A percentile compares a stretch with the other conserved stretches of the same genome.
phyloP scores from a whole-genome alignment of 2,329 filamentous ascomycete genomes.

The Talaromyces sp. region DNA sequence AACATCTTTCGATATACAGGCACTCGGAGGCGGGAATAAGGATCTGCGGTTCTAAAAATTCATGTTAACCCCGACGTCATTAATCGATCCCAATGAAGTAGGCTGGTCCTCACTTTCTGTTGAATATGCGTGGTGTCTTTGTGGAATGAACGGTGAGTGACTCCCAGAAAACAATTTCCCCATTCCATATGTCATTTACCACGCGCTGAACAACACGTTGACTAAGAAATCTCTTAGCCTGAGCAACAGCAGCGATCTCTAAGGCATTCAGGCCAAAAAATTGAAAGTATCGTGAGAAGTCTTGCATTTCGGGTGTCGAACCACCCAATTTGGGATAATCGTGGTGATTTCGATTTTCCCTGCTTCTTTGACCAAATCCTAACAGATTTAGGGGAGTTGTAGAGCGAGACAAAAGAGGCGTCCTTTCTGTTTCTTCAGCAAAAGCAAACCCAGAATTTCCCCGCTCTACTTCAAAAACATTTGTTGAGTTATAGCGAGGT shows the following conservation, averaged over 20 bases:
- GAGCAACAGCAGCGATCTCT: slow-evolving; percentile 79
- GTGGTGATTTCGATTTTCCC: slow-evolving; percentile 44
- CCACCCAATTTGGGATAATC: slow-evolving; percentile 45
- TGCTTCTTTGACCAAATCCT: slow-evolving; percentile 39
- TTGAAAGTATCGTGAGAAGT: slow-evolving; percentile 65
- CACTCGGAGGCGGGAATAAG: slow-evolving; percentile 74
- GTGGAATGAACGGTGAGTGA: slow-evolving; percentile 70
- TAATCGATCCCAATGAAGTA: background rate
- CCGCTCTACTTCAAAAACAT: slow-evolving; percentile 24
- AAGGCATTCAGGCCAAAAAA: slow-evolving; percentile 83
- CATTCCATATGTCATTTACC: slow-evolving; percentile 81
- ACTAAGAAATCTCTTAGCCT: slow-evolving; percentile 82
- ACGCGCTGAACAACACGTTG: slow-evolving; percentile 81
- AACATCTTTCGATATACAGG: slow-evolving; percentile 84
- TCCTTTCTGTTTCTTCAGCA: slow-evolving; percentile 18
- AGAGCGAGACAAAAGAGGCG: slow-evolving; percentile 33
- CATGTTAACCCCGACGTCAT: background rate
- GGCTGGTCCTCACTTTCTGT: slow-evolving; percentile 47
- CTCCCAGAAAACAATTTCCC: slow-evolving; percentile 87
- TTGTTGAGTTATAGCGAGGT: slow-evolving; percentile 23
- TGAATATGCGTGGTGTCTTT: slow-evolving; percentile 78
- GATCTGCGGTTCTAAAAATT: slow-evolving; percentile 60
- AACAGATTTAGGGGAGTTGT: slow-evolving; percentile 26
- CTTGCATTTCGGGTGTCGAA: slow-evolving; percentile 46
- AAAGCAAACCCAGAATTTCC: slow-evolving; percentile 19